Evolutionary conservation across 164 flowering plant species (phyloP).

Genomic region (Nelumbo lutea): DNA sequence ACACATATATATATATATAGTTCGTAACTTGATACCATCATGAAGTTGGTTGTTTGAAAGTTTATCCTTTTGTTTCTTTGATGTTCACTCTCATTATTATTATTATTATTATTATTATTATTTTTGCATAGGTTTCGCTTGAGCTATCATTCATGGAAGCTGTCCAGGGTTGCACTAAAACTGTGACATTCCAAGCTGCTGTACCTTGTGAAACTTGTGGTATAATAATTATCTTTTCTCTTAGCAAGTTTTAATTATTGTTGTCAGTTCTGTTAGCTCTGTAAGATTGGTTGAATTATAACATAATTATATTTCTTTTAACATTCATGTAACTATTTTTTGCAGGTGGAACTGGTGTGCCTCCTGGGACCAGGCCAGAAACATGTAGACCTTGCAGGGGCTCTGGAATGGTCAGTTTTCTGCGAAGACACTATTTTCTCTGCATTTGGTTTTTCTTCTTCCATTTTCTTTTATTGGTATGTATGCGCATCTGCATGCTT

Average conservation of each 20-base stretch:
- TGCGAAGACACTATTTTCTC: background rate
- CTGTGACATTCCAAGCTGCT: constrained; percentile 56
- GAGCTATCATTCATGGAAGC: constrained; percentile 98
- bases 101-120: background rate
- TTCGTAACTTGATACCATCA: no score
- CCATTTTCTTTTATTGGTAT: background rate
- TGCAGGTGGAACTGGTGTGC: constrained; percentile 92
- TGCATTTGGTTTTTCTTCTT: background rate
- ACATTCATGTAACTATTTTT: constrained; percentile 13
- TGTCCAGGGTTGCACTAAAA: constrained; percentile 89
- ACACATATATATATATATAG: no score
- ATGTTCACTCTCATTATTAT: background rate
- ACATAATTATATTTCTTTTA: background rate
- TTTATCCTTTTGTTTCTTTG: background rate
- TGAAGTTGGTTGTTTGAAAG: background rate
- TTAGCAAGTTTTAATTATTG: background rate
- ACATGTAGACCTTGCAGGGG: constrained; percentile 82
- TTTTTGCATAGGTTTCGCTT: constrained; percentile 39
- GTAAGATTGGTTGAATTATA: background rate
- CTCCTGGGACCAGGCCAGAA: constrained; percentile 93
- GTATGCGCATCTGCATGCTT: constrained; percentile 3
- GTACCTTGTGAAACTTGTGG: constrained; percentile 82
- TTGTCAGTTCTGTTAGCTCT: background rate
- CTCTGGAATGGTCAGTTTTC: constrained; percentile 67
- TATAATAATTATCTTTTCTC: constrained; percentile 22